These are phyloP conservation scores for Metschnikowia matae DNA, from an alignment of 805 yeast species.

Conservation along the genomic window DNA sequence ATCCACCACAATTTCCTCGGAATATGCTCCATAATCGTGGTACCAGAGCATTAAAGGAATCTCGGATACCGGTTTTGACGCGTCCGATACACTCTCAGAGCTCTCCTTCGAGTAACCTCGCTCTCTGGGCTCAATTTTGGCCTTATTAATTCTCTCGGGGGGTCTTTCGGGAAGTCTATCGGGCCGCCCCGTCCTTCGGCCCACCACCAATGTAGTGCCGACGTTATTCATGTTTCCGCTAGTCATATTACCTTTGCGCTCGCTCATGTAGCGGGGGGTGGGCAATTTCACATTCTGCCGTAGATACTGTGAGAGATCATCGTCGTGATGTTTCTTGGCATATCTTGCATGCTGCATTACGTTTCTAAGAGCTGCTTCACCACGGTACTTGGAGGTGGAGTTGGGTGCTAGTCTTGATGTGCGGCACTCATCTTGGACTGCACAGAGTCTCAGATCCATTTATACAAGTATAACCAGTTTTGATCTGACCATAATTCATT, in stretches of 20 bases:
- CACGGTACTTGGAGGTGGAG: neutral
- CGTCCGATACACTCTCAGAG: neutral
- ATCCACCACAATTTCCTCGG: conserved; percentile 62
- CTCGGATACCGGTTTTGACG: neutral
- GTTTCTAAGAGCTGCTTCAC: neutral
- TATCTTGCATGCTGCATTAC: conserved; percentile 13
- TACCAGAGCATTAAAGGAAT: conserved; percentile 37
- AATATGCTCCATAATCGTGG: conserved; percentile 63
- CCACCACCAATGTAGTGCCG: conserved; percentile 18
- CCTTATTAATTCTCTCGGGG: neutral
- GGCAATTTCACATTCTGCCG: conserved; percentile 9
- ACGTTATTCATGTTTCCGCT: conserved; percentile 17
- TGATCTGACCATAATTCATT: no score
- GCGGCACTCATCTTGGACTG: neutral
- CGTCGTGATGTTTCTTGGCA: neutral
- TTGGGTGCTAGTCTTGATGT: neutral
- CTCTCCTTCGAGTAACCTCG: conserved; percentile 1
- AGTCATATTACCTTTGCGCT: conserved; percentile 8
- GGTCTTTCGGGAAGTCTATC: neutral
- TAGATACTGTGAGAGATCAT: conserved; percentile 14
- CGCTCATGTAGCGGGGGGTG: conserved; percentile 3
- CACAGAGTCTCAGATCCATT: neutral
- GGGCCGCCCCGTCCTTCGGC: conserved; percentile 2
- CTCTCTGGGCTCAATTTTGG: neutral
- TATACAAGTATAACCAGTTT: no score